A percentile compares a stretch with the other conserved stretches of the same genome.
These are phyloP conservation scores for Lasiodiplodia hormozganensis DNA, from an alignment of 2,329 filamentous ascomycete species.

Conservation along the genomic window DNA sequence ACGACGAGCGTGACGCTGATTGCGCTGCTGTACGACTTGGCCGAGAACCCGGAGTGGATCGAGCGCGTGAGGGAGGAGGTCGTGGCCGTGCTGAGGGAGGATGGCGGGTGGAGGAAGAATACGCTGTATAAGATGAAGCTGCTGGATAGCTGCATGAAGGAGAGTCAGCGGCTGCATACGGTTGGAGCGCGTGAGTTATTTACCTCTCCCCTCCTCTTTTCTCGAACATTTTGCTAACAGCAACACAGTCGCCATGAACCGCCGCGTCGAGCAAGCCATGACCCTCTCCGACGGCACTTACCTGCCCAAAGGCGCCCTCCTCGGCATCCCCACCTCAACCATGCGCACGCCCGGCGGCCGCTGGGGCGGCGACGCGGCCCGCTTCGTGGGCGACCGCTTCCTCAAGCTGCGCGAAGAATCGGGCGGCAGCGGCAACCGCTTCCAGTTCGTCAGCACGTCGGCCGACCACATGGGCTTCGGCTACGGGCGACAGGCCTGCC, in stretches of 20 bases:
- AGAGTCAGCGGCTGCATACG: conserved; percentile 36
- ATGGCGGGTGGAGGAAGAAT: conserved; percentile 39
- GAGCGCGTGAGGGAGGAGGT: conserved; percentile 37
- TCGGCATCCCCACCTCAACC: neutral
- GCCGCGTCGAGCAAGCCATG: neutral
- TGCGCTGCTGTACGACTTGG: conserved; percentile 36
- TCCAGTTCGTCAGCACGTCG: conserved; percentile 16
- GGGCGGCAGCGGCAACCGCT: neutral
- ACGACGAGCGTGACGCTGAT: conserved; percentile 37
- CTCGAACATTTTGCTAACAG: no score
- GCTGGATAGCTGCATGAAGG: conserved; percentile 45
- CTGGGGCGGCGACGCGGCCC: conserved; percentile 27
- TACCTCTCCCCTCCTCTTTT: no score
- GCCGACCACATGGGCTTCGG: conserved; percentile 22
- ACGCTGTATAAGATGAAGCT: conserved; percentile 40
- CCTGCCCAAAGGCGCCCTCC: neutral
- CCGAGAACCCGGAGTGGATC: conserved; percentile 36
- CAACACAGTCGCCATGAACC: conserved; percentile 5
- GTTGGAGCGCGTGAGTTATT: conserved; percentile 4
- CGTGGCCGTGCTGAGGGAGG: conserved; percentile 34
- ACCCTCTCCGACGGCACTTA: conserved; percentile 11
- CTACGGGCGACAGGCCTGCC: conserved; percentile 28
- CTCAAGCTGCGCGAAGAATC: conserved; percentile 8
- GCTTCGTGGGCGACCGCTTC: conserved; percentile 11
- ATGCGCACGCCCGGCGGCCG: conserved; percentile 18